Evolutionary conservation across 2,329 filamentous ascomycete species (phyloP).

Genomic region (Aspergillus caelatus): DNA sequence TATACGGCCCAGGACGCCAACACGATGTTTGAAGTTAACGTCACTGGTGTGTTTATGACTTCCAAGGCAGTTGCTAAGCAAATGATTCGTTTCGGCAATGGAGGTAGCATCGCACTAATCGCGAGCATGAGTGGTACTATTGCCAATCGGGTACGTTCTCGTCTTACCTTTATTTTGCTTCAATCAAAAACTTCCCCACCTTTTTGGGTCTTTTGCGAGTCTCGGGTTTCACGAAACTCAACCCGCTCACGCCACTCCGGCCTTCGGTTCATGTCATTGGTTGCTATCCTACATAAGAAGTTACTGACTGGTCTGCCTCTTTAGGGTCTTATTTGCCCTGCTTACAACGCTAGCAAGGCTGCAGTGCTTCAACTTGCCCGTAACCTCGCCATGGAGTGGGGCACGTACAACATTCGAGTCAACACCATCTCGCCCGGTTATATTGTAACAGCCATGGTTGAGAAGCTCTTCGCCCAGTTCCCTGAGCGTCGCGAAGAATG

Average conservation of each 20-base stretch:
- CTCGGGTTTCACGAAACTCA: not conserved
- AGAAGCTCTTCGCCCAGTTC: conserved; percentile 60
- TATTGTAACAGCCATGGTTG: conserved; percentile 52
- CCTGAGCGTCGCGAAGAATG: conserved; percentile 77
- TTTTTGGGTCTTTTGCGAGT: not conserved
- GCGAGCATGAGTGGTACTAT: conserved; percentile 65
- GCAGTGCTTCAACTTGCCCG: conserved; percentile 51
- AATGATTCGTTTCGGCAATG: conserved; percentile 63
- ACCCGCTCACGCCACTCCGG: conserved; percentile 9
- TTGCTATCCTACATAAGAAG: not conserved
- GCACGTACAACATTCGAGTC: conserved; percentile 51
- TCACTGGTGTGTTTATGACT: conserved; percentile 66
- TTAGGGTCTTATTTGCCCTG: conserved; percentile 51
- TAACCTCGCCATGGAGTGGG: conserved; percentile 54
- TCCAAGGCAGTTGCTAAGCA: conserved; percentile 65
- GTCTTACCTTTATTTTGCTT: not conserved
- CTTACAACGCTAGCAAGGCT: conserved; percentile 54
- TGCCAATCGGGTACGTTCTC: conserved; percentile 50
- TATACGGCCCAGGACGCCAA: conserved; percentile 67
- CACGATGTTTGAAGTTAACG: conserved; percentile 64
- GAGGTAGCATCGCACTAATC: conserved; percentile 65
- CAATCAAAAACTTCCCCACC: conserved; percentile 8
- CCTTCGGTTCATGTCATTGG: not conserved
- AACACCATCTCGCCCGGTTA: conserved; percentile 54
- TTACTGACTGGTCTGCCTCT: conserved; percentile 6